These are phyloP conservation scores for Vaccinium macrocarpon DNA, from an alignment of 148 eudicot species.

Conservation along the genomic window DNA sequence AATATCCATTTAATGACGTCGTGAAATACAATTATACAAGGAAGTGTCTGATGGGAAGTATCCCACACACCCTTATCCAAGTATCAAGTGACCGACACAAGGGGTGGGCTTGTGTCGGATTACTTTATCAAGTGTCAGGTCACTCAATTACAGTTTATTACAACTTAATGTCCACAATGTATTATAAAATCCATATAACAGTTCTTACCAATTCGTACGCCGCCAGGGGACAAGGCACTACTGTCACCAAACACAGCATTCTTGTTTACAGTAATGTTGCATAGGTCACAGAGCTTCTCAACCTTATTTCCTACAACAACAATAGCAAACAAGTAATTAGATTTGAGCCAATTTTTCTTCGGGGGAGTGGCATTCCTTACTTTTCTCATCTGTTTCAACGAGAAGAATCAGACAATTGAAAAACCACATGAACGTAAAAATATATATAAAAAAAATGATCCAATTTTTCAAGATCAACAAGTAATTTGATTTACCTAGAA, in stretches of 20 bases:
- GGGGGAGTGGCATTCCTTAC: neutral
- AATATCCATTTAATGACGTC: neutral
- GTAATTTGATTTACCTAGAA: no score
- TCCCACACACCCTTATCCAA: neutral
- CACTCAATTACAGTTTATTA: neutral
- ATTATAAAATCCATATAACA: neutral
- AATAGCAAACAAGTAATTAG: neutral
- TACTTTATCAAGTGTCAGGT: neutral
- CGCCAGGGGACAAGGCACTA: constrained; percentile 97
- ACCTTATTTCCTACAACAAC: constrained; percentile 84
- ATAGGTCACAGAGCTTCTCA: constrained; percentile 94
- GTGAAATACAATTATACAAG: neutral
- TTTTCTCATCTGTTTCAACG: neutral
- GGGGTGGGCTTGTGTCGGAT: neutral
- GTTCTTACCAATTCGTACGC: constrained; percentile 85
- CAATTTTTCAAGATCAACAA: no score
- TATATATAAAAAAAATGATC: no score
- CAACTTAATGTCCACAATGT: neutral
- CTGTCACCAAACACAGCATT: constrained; percentile 99
- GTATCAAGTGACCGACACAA: neutral
- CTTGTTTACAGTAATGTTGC: constrained; percentile 98
- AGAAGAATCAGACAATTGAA: neutral
- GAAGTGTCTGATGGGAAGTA: neutral
- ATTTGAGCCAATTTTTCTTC: neutral
- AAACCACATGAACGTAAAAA: neutral